These are phyloP conservation scores for Schizopora paradoxa DNA, from an alignment of 1,284 basidiomycete genomes.

Conservation along the genomic window DNA sequence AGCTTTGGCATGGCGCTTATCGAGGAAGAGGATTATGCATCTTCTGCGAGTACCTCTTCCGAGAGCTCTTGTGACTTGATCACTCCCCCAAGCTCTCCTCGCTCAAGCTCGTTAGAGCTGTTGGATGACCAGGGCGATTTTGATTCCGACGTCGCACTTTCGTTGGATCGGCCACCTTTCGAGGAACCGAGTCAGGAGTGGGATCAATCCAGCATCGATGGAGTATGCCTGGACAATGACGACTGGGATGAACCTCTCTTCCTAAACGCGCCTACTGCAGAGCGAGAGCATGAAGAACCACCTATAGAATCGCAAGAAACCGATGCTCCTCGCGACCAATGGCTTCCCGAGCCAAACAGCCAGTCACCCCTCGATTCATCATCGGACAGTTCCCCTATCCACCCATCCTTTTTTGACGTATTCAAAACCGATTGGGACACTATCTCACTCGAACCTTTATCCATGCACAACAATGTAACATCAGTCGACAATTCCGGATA, in stretches of 20 bases:
- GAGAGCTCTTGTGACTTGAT: not conserved
- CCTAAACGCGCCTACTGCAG: slow-evolving; percentile 9
- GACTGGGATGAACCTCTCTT: slow-evolving; percentile 16
- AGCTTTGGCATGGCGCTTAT: too few species aligned
- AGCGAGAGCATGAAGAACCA: too few species aligned
- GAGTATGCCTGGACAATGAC: slow-evolving; percentile 2
- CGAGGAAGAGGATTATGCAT: not conserved
- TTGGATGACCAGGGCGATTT: not conserved
- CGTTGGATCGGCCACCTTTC: not conserved
- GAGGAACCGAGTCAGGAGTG: not conserved
- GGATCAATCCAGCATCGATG: not conserved
- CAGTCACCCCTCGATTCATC: too few species aligned
- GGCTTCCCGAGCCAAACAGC: too few species aligned
- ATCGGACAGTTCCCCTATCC: slow-evolving; percentile 7
- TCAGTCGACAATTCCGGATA: too few species aligned
- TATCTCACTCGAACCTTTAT: too few species aligned
- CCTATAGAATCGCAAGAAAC: too few species aligned
- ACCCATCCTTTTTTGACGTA: slow-evolving; percentile 15
- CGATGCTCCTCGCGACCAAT: too few species aligned
- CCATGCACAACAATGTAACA: too few species aligned
- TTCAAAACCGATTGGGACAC: slow-evolving; percentile 16
- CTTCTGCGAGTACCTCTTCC: not conserved
- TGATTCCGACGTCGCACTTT: not conserved
- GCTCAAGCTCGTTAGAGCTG: not conserved
- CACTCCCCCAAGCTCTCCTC: not conserved